Evolutionary conservation across 1,284 basidiomycete genomes (phyloP).

Genomic region (Marasmius fiardii): DNA sequence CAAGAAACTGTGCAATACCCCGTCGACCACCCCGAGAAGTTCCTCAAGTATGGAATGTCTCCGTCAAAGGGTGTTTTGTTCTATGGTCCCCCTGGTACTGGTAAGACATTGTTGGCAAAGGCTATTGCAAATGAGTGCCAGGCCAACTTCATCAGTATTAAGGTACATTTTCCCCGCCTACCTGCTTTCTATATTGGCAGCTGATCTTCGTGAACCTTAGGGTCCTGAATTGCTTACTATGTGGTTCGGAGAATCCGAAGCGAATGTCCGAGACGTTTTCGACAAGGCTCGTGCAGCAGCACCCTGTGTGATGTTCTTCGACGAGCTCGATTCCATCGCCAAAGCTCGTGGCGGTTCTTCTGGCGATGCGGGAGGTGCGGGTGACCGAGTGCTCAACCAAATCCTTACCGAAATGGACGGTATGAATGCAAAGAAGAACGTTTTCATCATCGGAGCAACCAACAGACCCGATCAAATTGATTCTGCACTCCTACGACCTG

Average conservation of each 20-base stretch:
- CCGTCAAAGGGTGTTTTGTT: slow-evolving; percentile 98
- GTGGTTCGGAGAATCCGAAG: slow-evolving; percentile 99
- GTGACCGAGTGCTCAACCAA: slow-evolving; percentile 97
- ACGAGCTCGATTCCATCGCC: slow-evolving; percentile 98
- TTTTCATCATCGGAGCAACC: slow-evolving; percentile 98
- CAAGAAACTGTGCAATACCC: slow-evolving; percentile 99
- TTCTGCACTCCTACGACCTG: slow-evolving; percentile 93
- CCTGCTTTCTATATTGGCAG: slow-evolving; percentile 20
- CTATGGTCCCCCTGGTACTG: slow-evolving; percentile 96
- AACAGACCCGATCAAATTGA: slow-evolving; percentile 99
- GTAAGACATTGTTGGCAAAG: slow-evolving; percentile 94
- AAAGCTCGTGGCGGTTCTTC: slow-evolving; percentile 88
- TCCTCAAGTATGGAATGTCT: slow-evolving; percentile 99
- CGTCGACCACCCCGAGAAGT: slow-evolving; percentile 99
- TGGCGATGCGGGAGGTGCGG: slow-evolving; percentile 92
- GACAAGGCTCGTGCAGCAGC: slow-evolving; percentile 99
- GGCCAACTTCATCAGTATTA: slow-evolving; percentile 97
- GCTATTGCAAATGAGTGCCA: slow-evolving; percentile 99
- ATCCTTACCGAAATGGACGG: slow-evolving; percentile 99
- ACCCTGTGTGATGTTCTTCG: slow-evolving; percentile 99
- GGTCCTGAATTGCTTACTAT: slow-evolving; percentile 97
- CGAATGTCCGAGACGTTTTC: slow-evolving; percentile 98
- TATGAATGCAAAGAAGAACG: slow-evolving; percentile 99
- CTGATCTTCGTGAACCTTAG: slow-evolving; percentile 32
- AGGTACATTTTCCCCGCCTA: slow-evolving; percentile 40